phyloP scores from a whole-genome alignment of 176 grass and related monocot genomes.

The Puccinellia tenuiflora region DNA sequence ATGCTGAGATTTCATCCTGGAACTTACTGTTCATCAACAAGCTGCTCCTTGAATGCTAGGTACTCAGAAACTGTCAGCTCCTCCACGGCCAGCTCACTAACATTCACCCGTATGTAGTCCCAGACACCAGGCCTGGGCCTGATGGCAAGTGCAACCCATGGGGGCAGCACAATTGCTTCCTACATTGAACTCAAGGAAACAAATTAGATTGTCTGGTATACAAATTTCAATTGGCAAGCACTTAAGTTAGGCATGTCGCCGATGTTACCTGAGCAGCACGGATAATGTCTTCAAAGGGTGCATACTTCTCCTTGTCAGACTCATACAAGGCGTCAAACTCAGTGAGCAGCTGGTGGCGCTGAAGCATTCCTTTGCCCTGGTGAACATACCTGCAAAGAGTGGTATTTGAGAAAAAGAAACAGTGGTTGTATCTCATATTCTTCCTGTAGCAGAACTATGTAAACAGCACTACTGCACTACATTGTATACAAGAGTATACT shows the following conservation, averaged over 20 bases:
- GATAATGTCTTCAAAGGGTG: conserved; percentile 75
- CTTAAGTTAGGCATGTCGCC: background rate
- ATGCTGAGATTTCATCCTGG: background rate
- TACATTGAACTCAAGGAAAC: background rate
- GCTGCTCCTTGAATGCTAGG: conserved; percentile 91
- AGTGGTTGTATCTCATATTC: background rate
- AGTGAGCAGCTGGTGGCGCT: conserved; percentile 79
- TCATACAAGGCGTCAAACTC: conserved; percentile 66
- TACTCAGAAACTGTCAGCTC: conserved; percentile 86
- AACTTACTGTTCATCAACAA: conserved; percentile 80
- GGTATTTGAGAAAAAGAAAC: conserved; percentile 12
- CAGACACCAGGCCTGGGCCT: conserved; percentile 96
- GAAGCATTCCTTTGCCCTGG: conserved; percentile 93
- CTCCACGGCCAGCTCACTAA: conserved; percentile 81
- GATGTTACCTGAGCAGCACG: conserved; percentile 74
- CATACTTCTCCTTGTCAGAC: conserved; percentile 74
- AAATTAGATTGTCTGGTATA: conserved; percentile 8
- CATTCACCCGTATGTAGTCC: conserved; percentile 94
- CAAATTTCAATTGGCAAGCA: background rate
- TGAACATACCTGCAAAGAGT: conserved; percentile 66
- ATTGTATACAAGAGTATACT: background rate
- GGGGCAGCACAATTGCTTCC: conserved; percentile 89
- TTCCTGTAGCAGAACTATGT: background rate
- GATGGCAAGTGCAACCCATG: conserved; percentile 90
- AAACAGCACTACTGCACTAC: background rate